Evolutionary conservation across 2,329 filamentous ascomycete species (phyloP), one percentile per base, ranked within the genome.

Genomic region (Colletotrichum sansevieriae): DNA sequence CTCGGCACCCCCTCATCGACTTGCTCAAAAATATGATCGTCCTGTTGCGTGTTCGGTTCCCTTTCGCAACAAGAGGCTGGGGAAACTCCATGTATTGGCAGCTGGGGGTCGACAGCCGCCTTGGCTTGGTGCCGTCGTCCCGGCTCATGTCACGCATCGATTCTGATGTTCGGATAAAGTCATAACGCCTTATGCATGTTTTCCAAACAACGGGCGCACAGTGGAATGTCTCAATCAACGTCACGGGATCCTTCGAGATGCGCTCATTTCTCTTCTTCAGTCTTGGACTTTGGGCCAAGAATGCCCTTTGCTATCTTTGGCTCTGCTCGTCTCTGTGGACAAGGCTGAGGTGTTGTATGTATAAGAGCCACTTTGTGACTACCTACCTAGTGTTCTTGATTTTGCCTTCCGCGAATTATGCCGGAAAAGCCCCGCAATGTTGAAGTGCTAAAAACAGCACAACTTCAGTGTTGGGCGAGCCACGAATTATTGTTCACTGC

Each of bases 81-180:
- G 55, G 47, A 65, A 65, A 25, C 25, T 52, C 20, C 35, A 22
- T 54, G 47, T 29, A 47, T 25, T 56, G 65, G 61, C 41, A 46
- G 52, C 44, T 63, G 39, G 46, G 33, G 33, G n/a, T 54, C 35
- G 46, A 54, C 54, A 20, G 22, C 15, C 39, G 33, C 35, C 65
- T 68, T 68, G 61, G 65, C 61, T 63, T 13, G 11, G 12, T 65
- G 61, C 65, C 65, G 54, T n/a, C 35, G 18, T 68, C 39, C 65
- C 60, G 60, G 54, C 54, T 41, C 20, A 68, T 46, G 25, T 47
- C 46, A 3, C 37, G 54, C 39, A 55, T 29, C 20, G 35, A 39
- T 12, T 18, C 12, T 44, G 54, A 33, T 33, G 15, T 22, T 55
- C 54, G 57, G 44, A 41, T 60, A 60, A 18, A 51, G 3, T 20